phyloP scores from a whole-genome alignment of 2,329 filamentous ascomycete genomes.

The Drechslerella stenobrocha region DNA sequence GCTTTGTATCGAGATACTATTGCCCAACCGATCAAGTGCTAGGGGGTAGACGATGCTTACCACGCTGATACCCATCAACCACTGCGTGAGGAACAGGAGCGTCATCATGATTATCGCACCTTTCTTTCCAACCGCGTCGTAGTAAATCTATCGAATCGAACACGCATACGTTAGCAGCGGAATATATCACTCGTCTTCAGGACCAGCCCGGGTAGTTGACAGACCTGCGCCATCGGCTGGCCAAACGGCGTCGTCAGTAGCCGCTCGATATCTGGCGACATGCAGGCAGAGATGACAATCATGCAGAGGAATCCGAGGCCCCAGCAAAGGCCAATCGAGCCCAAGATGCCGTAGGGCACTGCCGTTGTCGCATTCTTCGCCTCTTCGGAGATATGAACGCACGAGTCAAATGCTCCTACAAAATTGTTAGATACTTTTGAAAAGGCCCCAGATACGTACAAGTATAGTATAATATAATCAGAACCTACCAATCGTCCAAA shows the following conservation, averaged over 20 bases:
- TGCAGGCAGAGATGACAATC: slow-evolving; percentile 64
- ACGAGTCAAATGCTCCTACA: slow-evolving; percentile 57
- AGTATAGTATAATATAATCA: not conserved
- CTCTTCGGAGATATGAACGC: slow-evolving; percentile 66
- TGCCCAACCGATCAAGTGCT: too few species aligned
- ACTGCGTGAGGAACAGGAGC: slow-evolving; percentile 65
- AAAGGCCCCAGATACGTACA: not conserved
- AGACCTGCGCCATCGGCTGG: slow-evolving; percentile 63
- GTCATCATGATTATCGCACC: slow-evolving; percentile 65
- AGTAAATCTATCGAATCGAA: slow-evolving; percentile 61
- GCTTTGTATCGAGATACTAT: too few species aligned
- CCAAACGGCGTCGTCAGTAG: slow-evolving; percentile 61
- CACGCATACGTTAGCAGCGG: slow-evolving; percentile 20
- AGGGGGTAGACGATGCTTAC: slow-evolving; percentile 51
- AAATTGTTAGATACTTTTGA: too few species aligned
- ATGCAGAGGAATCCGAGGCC: slow-evolving; percentile 64
- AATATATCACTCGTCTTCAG: not conserved
- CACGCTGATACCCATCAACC: slow-evolving; percentile 65
- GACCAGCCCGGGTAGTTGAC: slow-evolving; percentile 3
- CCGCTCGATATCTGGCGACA: slow-evolving; percentile 61
- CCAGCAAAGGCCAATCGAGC: slow-evolving; percentile 63
- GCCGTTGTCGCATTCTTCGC: slow-evolving; percentile 65
- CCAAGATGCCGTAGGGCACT: slow-evolving; percentile 65
- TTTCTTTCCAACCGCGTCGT: slow-evolving; percentile 64
- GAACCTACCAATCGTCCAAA: slow-evolving; percentile 63